phyloP scores from a whole-genome alignment of 345 rosid species.

The Luvunga scandens region DNA sequence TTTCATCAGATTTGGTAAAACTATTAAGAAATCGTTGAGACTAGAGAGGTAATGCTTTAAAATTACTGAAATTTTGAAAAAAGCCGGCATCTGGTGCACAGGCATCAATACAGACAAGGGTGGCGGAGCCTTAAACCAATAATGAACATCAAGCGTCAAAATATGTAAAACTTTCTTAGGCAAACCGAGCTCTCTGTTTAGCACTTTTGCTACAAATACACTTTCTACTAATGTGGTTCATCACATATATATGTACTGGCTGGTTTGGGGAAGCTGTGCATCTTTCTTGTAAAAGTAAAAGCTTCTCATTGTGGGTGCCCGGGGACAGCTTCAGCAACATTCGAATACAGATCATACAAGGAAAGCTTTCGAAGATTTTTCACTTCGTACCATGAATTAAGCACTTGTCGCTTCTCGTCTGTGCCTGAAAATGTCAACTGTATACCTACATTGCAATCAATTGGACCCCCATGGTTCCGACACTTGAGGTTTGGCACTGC shows the following conservation, averaged over 20 bases:
- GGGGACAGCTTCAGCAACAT: conserved; percentile 29
- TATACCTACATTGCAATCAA: conserved; percentile 55
- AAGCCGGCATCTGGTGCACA: background rate
- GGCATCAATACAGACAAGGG: background rate
- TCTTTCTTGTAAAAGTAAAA: background rate
- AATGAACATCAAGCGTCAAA: background rate
- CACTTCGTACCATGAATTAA: conserved; percentile 92
- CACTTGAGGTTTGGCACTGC: conserved; percentile 64
- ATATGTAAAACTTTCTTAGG: background rate
- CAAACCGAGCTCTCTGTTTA: background rate
- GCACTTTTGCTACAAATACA: background rate
- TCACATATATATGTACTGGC: background rate
- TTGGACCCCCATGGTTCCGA: conserved; percentile 36
- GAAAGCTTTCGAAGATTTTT: conserved; percentile 64
- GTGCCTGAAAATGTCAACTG: conserved; percentile 86
- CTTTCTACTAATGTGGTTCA: background rate
- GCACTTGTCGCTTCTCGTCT: conserved; percentile 61
- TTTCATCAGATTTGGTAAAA: no score
- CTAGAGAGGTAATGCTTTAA: background rate
- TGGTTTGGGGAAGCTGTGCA: background rate
- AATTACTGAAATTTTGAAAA: background rate
- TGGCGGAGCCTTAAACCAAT: background rate
- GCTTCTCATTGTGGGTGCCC: conserved; percentile 6
- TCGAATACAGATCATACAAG: conserved; percentile 51
- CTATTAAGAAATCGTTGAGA: no score